phyloP scores from a whole-genome alignment of 2,329 filamentous ascomycete species.

The Xylaria sp. region DNA sequence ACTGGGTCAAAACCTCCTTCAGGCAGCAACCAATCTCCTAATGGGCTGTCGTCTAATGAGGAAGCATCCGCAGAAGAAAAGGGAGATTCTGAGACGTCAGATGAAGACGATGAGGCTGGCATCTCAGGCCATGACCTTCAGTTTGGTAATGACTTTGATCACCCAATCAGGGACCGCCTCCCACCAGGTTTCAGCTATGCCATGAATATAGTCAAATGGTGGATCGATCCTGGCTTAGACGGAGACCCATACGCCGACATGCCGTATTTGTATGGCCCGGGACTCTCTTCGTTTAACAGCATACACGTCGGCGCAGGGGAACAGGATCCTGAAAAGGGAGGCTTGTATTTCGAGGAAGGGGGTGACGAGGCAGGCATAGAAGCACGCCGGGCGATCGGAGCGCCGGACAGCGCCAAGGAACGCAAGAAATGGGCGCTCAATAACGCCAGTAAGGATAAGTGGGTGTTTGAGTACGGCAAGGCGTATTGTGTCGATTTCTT shows the following conservation, averaged over 20 bases:
- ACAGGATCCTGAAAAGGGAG: constrained; percentile 60
- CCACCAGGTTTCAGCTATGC: constrained; percentile 88
- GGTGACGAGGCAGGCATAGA: constrained; percentile 66
- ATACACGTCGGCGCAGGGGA: constrained; percentile 70
- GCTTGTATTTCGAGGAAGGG: constrained; percentile 72
- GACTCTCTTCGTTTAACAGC: constrained; percentile 81
- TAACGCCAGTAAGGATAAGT: constrained; percentile 59
- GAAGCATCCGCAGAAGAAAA: neutral
- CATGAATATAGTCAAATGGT: constrained; percentile 87
- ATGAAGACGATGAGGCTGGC: constrained; percentile 47
- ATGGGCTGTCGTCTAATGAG: neutral
- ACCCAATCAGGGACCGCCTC: constrained; percentile 84
- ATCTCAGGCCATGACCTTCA: constrained; percentile 79
- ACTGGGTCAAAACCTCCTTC: neutral
- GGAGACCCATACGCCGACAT: constrained; percentile 88
- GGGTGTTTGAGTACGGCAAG: constrained; percentile 64
- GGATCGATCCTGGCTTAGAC: constrained; percentile 89
- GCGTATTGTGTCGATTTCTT: constrained; percentile 76
- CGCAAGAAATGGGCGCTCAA: constrained; percentile 69
- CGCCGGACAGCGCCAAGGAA: constrained; percentile 62
- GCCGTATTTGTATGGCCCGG: constrained; percentile 86
- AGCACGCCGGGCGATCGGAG: constrained; percentile 57
- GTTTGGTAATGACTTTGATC: constrained; percentile 96
- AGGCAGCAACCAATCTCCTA: neutral
- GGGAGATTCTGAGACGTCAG: neutral